Evolutionary conservation across 2,329 filamentous ascomycete species (phyloP), one percentile per base, ranked within the genome.

Genomic region (Cladophialophora exuberans): DNA sequence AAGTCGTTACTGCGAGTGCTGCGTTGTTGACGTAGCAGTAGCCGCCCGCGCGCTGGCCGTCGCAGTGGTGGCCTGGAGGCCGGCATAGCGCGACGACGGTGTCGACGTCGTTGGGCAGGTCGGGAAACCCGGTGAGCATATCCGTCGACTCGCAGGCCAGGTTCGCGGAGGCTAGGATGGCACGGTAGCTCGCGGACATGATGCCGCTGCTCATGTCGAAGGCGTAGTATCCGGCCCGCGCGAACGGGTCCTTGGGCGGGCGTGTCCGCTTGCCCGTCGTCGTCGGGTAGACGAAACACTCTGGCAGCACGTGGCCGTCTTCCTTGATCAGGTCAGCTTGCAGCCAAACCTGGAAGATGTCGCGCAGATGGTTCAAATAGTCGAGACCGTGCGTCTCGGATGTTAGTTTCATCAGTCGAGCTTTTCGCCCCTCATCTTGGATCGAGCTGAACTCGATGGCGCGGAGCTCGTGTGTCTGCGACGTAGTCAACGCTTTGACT

Each of bases 11-110:
- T 2, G 59, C 56, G 3, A 63, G 26, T 10, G 61, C 61, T 13
- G 59, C 57, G 30, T 65, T 65, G 48, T 65, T 65, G 57, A 65
- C 60, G 43, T 65, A 65, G 55, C 62, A 65, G 45, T 65, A 65
- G n/a, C 62, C 62, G 20, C 62, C 62, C 18, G 59, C 59, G 36
- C 60, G 57, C 4, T 46, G 48, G 28, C 62, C 62, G 23, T 63
- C 62, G 51, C 62, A 65, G 46, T 65, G 62, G 36, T 65, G 62
- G 35, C 62, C 62, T n/a, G 62, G 62, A 35, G 62, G 62, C 2
- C 62, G 57, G 49, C 59, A 62, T 3, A 65, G 54, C 4, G 62
- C 61, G 10, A 65, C 47, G 22, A 63, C 57, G 6, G 61, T 61
- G 42, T 62, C 53, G 11, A 52, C 38, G 31, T 60, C 49, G 23